Percentiles rank a stretch among this genome's conserved stretches.
Conservation (phyloP, 1,284 basidiomycete species). For the Takashimella tepidaria region DNA sequence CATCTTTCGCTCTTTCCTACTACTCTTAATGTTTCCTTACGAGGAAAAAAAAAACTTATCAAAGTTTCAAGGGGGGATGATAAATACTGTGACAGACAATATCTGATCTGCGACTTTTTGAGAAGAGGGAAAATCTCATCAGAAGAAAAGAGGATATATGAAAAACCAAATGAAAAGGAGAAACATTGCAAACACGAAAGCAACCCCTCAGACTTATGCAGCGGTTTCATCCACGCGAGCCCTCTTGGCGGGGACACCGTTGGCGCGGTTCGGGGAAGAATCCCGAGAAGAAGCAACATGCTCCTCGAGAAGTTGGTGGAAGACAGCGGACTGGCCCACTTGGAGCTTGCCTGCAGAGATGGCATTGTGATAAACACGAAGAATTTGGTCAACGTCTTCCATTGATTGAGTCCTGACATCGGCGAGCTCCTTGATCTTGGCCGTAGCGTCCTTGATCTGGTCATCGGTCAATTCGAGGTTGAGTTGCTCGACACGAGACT, state of each 20-base stretch:
- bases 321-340: conserved; percentile 78
- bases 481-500: conserved; percentile 96
- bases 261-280: conserved; percentile 21
- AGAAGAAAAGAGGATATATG: neutral
- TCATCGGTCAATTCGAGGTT: conserved; percentile 59
- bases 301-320: conserved; percentile 68
- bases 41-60: too few relatives aligned
- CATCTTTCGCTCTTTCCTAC: neutral
- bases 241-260: conserved; percentile 24
- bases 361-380: conserved; percentile 89
- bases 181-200: too few relatives aligned
- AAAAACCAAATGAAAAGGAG: neutral
- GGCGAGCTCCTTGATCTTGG: conserved; percentile 99
- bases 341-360: conserved; percentile 80
- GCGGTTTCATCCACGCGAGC: conserved; percentile 16
- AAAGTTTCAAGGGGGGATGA: too few relatives aligned
- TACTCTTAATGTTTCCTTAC: neutral
- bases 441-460: conserved; percentile 89
- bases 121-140: too few relatives aligned
- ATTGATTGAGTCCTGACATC: conserved; percentile 97
- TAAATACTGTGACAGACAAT: too few relatives aligned
- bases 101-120: too few relatives aligned
- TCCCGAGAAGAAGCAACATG: conserved; percentile 39
- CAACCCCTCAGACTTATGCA: conserved; percentile 9
- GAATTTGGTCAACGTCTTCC: conserved; percentile 96